Base-by-base conservation (phyloP, 2,329 filamentous ascomycete species). In the Hypoxylon sp. region DNA sequence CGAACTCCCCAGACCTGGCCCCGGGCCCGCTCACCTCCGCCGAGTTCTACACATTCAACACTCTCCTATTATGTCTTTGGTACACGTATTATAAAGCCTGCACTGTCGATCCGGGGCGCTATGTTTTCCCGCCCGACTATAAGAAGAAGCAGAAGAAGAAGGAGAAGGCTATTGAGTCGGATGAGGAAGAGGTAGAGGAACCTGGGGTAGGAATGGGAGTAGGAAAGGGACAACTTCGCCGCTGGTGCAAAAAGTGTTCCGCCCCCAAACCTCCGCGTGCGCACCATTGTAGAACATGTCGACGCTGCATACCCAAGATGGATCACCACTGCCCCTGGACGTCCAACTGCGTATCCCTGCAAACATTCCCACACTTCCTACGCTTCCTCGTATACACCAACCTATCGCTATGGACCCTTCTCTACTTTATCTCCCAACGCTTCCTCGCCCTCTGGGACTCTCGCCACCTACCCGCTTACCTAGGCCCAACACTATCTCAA, bases 291-390 rank as follows among this genome's bases (percentile, higher is more conserved):
- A 90, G 90, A 70, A 87, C 88, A 73, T 97, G 93, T 81, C 84
- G 84, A 71, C 88, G 90, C 74, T 94, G 92, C 79, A 87, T 94
- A 53, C 91, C 91, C 39, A 91, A 89, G 80, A 94, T 94, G 92
- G 92, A 94, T 81, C 92, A 94, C 81, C 92, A 97, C 81, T 96
- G 93, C 77, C 92, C 93, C 2, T 96, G 93, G 93, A 95, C 92
- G 3, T 84, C 82, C 67, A 95, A 94, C 80, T 97, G 93, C 82
- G 92, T 96, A 59, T 94, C 92, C 11, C 87, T 94, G 79, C 90
- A 90, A 67, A 94, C 92, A 0, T 92, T 94, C 74, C 93, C 93
- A 6, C 91, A 95, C 81, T 96, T 96, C 80, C 71, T 94, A 51
- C 92, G 93, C 74, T 95, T 96, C 81, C 84, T 96, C 47, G 77